Conservation (phyloP, 345 rosid species). For the Sisymbrium altissimum region DNA sequence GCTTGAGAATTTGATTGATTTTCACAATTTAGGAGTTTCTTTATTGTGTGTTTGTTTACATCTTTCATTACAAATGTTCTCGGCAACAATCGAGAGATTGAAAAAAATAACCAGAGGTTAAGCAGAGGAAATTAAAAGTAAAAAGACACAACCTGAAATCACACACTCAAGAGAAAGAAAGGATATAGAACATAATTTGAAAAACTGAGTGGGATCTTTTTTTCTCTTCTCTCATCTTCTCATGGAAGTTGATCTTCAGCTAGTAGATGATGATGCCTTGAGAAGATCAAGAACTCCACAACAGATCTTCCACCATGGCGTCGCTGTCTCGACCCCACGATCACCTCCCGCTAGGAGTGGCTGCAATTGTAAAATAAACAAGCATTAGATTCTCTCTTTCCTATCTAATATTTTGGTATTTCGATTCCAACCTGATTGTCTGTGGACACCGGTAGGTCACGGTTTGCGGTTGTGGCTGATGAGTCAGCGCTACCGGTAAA, state of each 20-base stretch:
- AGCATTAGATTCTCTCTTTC: background rate
- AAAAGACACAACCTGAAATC: background rate
- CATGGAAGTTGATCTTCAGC: slow-evolving; percentile 6
- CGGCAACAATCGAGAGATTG: slow-evolving; percentile 23
- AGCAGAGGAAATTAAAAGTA: background rate
- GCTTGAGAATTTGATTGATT: slow-evolving; percentile 13
- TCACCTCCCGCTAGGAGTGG: slow-evolving; percentile 23
- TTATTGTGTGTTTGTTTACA: slow-evolving; percentile 15
- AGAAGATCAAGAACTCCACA: slow-evolving; percentile 34
- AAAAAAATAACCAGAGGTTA: background rate
- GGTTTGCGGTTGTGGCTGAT: background rate
- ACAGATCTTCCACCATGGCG: slow-evolving; percentile 34
- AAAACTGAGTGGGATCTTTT: background rate
- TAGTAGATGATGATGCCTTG: slow-evolving; percentile 16
- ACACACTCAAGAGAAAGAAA: background rate
- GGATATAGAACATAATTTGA: background rate
- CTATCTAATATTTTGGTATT: background rate
- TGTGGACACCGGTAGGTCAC: slow-evolving; percentile 21
- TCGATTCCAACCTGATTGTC: slow-evolving; percentile 27
- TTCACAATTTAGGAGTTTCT: background rate
- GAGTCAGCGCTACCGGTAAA: slow-evolving; percentile 16
- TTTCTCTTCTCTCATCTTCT: slow-evolving; percentile 3
- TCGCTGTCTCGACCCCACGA: slow-evolving; percentile 10
- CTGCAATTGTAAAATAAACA: slow-evolving; percentile 10
- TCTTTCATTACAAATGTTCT: slow-evolving; percentile 10